These are phyloP conservation scores for Erodium trifolium DNA, from an alignment of 441 rosid species.

Conservation along the genomic window DNA sequence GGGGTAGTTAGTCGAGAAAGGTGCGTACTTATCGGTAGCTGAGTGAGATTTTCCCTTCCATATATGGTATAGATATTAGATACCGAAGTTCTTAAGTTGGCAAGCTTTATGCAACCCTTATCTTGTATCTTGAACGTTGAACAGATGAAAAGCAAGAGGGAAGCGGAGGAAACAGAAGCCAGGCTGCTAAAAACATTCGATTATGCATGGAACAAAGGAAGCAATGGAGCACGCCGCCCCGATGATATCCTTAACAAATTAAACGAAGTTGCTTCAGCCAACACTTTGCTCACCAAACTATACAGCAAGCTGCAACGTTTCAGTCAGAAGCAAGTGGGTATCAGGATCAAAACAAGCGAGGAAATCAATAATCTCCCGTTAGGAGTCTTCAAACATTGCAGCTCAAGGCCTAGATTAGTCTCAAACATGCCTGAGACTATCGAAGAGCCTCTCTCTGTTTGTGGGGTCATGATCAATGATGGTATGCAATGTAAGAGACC, in stretches of 20 bases:
- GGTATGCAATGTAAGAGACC: constrained; percentile 39
- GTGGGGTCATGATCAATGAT: constrained; percentile 47
- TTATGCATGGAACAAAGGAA: constrained; percentile 86
- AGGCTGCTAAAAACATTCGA: constrained; percentile 54
- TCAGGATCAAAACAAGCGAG: constrained; percentile 32
- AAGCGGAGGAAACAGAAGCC: constrained; percentile 51
- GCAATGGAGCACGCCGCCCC: constrained; percentile 58
- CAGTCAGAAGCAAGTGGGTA: constrained; percentile 35
- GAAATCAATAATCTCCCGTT: constrained; percentile 23
- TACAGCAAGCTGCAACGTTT: constrained; percentile 32
- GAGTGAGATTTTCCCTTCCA: too few species aligned
- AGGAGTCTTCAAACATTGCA: constrained; percentile 36
- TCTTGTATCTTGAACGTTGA: constrained; percentile 9
- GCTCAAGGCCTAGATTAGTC: constrained; percentile 47
- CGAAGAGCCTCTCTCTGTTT: constrained; percentile 21
- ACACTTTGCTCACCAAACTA: constrained; percentile 24
- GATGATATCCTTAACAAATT: constrained; percentile 41
- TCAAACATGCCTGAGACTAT: constrained; percentile 21
- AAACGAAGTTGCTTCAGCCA: constrained; percentile 23
- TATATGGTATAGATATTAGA: too few species aligned
- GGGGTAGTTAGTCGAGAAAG: too few species aligned
- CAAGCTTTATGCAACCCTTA: constrained; percentile 7
- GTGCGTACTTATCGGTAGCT: too few species aligned
- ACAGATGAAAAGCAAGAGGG: constrained; percentile 58
- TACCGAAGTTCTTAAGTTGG: not conserved